These are phyloP conservation scores for Diaporthe sp. DNA, from an alignment of 2,329 filamentous ascomycete genomes.

Conservation along the genomic window DNA sequence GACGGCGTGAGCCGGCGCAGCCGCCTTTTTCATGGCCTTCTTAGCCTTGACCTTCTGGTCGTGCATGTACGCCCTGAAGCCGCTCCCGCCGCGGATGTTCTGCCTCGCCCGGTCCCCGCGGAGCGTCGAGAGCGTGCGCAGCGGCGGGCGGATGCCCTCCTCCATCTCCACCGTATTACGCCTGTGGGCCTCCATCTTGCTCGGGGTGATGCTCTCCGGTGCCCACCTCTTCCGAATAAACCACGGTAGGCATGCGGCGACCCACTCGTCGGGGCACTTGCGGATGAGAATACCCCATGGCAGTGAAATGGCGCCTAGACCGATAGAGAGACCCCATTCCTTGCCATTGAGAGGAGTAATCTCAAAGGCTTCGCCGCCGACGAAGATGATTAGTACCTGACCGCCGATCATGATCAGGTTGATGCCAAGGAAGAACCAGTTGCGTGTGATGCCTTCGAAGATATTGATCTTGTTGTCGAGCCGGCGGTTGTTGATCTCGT, in stretches of 20 bases:
- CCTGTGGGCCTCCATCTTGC: conserved; percentile 33
- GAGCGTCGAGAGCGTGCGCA: conserved; percentile 46
- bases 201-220: conserved; percentile 42
- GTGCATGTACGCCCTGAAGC: conserved; percentile 47
- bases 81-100: conserved; percentile 44
- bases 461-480: conserved; percentile 92
- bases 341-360: conserved; percentile 73
- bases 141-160: conserved; percentile 42
- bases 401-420: conserved; percentile 86
- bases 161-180: conserved; percentile 32
- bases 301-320: conserved; percentile 81
- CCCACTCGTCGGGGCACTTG: conserved; percentile 76
- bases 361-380: conserved; percentile 82
- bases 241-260: conserved; percentile 44
- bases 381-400: conserved; percentile 87
- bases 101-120: conserved; percentile 46
- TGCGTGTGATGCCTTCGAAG: conserved; percentile 83
- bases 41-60: conserved; percentile 47
- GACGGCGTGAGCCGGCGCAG: background rate
- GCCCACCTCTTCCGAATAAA: conserved; percentile 43
- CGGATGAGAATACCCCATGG: conserved; percentile 82
- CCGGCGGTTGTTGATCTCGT: conserved; percentile 85
- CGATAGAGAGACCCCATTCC: conserved; percentile 88
- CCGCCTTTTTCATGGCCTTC: conserved; percentile 21
- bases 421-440: conserved; percentile 87